These are phyloP conservation scores for Phytophthora foliorum DNA, from an alignment of 352 stramenopile species.

Conservation along the genomic window DNA sequence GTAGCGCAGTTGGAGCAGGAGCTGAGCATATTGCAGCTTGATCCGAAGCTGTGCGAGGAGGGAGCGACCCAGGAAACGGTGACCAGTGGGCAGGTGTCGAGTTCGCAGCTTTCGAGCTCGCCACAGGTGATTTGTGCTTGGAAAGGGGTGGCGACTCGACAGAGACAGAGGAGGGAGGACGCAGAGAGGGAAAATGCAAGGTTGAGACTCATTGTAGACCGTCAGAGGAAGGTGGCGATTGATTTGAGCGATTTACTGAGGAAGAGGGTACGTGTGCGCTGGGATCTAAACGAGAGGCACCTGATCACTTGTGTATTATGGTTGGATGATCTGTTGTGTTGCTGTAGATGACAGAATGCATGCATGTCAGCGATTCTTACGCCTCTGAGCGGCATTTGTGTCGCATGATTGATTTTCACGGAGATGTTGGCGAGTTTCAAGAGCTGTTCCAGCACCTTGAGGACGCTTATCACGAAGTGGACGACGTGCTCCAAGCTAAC, in stretches of 20 bases:
- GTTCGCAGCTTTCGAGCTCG: conserved; percentile 2
- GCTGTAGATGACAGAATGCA: conserved; percentile 17
- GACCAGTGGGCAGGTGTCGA: too few species aligned
- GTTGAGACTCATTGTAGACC: conserved; percentile 47
- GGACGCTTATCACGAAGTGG: conserved; percentile 26
- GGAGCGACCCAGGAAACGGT: background rate
- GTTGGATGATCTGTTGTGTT: background rate
- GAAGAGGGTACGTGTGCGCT: conserved; percentile 13
- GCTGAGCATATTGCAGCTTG: conserved; percentile 37
- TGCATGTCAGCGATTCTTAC: conserved; percentile 9
- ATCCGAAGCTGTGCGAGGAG: conserved; percentile 5
- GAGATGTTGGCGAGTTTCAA: conserved; percentile 33
- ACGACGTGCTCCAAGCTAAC: conserved; percentile 29
- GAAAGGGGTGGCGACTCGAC: conserved; percentile 30
- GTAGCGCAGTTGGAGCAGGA: conserved; percentile 56
- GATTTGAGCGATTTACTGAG: conserved; percentile 13
- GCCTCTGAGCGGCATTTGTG: background rate
- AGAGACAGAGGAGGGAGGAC: conserved; percentile 36
- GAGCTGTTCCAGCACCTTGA: conserved; percentile 36
- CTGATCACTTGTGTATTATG: background rate
- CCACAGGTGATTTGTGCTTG: conserved; percentile 15
- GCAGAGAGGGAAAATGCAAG: conserved; percentile 45
- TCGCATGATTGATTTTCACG: conserved; percentile 15
- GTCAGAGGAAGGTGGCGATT: conserved; percentile 17
- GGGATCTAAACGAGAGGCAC: too few species aligned